These are phyloP conservation scores for Paramecium pentaurelia DNA, from an alignment of 73 alveolate species.

Conservation along the genomic window DNA sequence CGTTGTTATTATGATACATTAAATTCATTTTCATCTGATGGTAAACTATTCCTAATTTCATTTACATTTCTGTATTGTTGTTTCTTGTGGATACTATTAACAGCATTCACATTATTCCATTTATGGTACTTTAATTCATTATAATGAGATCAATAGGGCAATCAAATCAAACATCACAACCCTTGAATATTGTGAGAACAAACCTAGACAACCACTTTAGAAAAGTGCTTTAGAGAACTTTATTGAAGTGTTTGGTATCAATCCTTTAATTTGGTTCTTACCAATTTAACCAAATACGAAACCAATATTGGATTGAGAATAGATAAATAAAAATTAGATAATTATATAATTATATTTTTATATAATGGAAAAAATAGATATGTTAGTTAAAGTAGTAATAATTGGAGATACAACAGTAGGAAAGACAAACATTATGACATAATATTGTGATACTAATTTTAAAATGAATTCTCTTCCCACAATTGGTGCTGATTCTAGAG, in stretches of 20 bases:
- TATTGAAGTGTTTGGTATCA: conserved; percentile 50
- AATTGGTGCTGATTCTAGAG: neutral
- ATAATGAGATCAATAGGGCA: conserved; percentile 28
- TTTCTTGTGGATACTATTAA: neutral
- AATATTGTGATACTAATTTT: conserved; percentile 78
- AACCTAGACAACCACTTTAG: conserved; percentile 9
- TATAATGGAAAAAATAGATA: neutral
- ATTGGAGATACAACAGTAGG: conserved; percentile 87
- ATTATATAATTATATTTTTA: neutral
- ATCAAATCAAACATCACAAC: conserved; percentile 37
- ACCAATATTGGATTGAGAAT: conserved; percentile 18
- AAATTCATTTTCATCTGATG: neutral
- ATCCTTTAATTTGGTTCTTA: conserved; percentile 56
- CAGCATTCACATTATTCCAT: conserved; percentile 53
- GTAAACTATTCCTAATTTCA: neutral
- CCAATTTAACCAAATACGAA: conserved; percentile 43
- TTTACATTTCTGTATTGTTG: conserved; percentile 10
- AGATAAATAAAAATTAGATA: neutral
- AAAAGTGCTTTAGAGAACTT: neutral
- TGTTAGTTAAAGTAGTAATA: conserved; percentile 54
- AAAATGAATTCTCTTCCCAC: neutral
- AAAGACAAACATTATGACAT: conserved; percentile 76
- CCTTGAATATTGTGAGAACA: conserved; percentile 58
- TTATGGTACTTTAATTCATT: conserved; percentile 12
- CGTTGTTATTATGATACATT: conserved; percentile 8